phyloP scores from a whole-genome alignment of 1,284 basidiomycete species.

The Taiwanofungus camphoratus region DNA sequence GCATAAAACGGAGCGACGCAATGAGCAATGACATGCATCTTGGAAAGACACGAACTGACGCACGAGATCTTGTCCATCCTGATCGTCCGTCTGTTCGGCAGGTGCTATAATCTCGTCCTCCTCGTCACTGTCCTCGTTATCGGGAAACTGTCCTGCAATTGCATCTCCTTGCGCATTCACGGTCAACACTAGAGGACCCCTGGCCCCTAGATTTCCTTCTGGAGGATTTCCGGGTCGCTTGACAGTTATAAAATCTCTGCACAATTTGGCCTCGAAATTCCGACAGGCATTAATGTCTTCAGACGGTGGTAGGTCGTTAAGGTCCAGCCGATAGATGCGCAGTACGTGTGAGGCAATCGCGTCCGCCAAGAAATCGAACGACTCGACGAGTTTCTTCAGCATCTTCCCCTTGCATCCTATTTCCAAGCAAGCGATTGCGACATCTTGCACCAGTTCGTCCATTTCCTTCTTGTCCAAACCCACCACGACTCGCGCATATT shows the following conservation, averaged over 20 bases:
- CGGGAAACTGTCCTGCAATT: neutral
- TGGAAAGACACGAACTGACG: constrained; percentile 3
- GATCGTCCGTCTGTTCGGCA: constrained; percentile 7
- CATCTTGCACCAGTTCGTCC: constrained; percentile 43
- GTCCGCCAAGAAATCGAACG: constrained; percentile 35
- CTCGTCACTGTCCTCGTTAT: constrained; percentile 1
- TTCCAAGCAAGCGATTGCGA: constrained; percentile 50
- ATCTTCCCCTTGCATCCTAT: constrained; percentile 69
- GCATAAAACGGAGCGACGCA: neutral
- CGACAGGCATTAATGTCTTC: constrained; percentile 40
- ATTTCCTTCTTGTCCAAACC: constrained; percentile 37
- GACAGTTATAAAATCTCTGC: constrained; percentile 36
- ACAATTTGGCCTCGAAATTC: constrained; percentile 42
- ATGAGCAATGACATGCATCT: constrained; percentile 1
- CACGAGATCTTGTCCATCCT: constrained; percentile 18
- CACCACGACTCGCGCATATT: constrained; percentile 47
- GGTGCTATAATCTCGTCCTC: constrained; percentile 8
- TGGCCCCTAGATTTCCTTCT: constrained; percentile 14
- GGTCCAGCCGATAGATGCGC: constrained; percentile 41
- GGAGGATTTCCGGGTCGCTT: constrained; percentile 14
- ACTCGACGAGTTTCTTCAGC: constrained; percentile 47
- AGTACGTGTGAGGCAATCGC: constrained; percentile 39
- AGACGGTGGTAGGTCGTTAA: constrained; percentile 49
- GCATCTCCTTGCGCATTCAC: constrained; percentile 5
- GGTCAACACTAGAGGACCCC: neutral